Evolutionary conservation across 106 monocot genomes (phyloP), one percentile per base, ranked within the genome.

Genomic region (Dendrobium huoshanense): DNA sequence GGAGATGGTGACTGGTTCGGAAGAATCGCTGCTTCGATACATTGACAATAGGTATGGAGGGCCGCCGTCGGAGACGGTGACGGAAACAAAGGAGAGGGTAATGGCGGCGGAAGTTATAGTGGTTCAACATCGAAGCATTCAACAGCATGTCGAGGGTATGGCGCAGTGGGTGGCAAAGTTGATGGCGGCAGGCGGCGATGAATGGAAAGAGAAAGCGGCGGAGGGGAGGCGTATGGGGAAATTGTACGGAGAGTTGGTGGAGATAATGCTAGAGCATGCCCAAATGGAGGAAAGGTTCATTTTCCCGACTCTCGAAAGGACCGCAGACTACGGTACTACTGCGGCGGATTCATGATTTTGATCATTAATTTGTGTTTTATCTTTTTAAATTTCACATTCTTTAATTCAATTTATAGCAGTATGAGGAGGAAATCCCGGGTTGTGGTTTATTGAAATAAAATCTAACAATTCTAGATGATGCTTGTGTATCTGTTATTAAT

Each of bases 181-280:
- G 81, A 79, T 9, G 79, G 31, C 10, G 79, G 85, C 86, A 9
- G 58, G 77, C 31, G 55, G 77, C 77, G 83, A 40, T 29, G 67
- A 78, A 45, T 43, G 55, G 41, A 78, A 67, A 61, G 79, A 44
- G 48, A 81, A 68, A 45, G 77, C 75, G 86, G 49, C 68, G 79
- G 89, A 85, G 75, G 80, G 78, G 80, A 83, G 84, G 84, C 75
- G 86, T 78, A 41, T 92, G 13, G 87, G 82, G 33, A 79, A 85
- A 77, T 77, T 82, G 72, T 97, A 97, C 79, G 84, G 80, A 67
- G 75, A 85, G 79, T 49, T 89, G 65, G 84, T 80, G 82, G 96
- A 97, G 85, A 33, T 97, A 68, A 83, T 97, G 89, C 86, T 97
- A 77, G 96, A 97, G 92, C 96, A 97, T 81, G 94, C 96, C 2